A percentile compares a stretch with the other conserved stretches of the same genome.
Conservation (phyloP, 768 basidiomycete genomes). For the Chlorophyllum brunneum region DNA sequence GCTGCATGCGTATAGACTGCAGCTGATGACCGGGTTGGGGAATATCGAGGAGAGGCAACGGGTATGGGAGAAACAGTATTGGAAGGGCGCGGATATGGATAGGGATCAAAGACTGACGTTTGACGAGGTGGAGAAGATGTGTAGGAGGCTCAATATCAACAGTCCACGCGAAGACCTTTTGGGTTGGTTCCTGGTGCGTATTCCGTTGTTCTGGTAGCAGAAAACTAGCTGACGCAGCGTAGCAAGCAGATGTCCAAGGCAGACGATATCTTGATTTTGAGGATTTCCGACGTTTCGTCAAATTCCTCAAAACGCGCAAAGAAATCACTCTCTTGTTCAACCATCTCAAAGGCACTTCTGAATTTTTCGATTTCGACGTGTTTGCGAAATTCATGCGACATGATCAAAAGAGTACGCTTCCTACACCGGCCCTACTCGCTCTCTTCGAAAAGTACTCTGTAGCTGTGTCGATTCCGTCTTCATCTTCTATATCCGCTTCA, state of each 20-base stretch:
- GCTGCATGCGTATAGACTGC: slow-evolving; percentile 64
- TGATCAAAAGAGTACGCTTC: slow-evolving; percentile 41
- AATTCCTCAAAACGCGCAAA: slow-evolving; percentile 75
- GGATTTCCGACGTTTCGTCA: slow-evolving; percentile 84
- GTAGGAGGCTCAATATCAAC: slow-evolving; percentile 67
- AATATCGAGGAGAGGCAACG: slow-evolving; percentile 66
- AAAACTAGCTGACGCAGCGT: slow-evolving; percentile 12
- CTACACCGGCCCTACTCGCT: slow-evolving; percentile 27
- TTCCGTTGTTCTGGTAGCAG: not conserved
- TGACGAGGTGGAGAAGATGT: slow-evolving; percentile 71
- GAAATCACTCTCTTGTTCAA: slow-evolving; percentile 72
- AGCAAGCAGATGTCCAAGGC: slow-evolving; percentile 64
- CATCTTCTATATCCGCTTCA: slow-evolving; percentile 12
- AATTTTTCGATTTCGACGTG: slow-evolving; percentile 34
- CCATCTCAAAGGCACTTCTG: slow-evolving; percentile 31
- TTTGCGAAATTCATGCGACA: slow-evolving; percentile 47
- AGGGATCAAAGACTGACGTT: slow-evolving; percentile 64
- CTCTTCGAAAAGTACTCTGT: slow-evolving; percentile 38
- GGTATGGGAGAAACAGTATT: slow-evolving; percentile 82
- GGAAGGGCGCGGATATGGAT: slow-evolving; percentile 69
- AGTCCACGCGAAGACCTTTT: slow-evolving; percentile 54
- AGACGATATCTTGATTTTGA: slow-evolving; percentile 70
- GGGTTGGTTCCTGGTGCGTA: slow-evolving; percentile 53
- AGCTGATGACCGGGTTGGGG: slow-evolving; percentile 73
- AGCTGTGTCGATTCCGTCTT: slow-evolving; percentile 5